Conservation (phyloP, 139 green algal species). For the Coccomyxa sp. region DNA sequence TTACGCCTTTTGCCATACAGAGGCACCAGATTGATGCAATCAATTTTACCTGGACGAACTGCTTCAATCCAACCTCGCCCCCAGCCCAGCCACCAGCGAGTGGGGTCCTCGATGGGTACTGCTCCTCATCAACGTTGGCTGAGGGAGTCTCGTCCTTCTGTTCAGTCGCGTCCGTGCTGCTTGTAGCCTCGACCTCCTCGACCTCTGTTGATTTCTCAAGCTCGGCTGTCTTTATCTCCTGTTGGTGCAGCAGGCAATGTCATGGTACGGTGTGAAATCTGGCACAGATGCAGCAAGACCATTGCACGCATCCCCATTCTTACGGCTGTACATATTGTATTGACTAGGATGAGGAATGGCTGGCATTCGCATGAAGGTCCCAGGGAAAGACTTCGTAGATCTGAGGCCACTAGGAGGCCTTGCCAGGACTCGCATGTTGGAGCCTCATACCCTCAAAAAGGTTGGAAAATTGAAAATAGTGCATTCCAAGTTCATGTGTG, state of each 20-base stretch:
- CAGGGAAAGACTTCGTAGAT: too few relatives aligned
- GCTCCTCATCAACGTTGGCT: background rate
- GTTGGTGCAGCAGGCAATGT: background rate
- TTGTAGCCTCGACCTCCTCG: background rate
- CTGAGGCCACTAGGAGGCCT: too few relatives aligned
- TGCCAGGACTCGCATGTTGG: too few relatives aligned
- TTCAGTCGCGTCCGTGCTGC: background rate
- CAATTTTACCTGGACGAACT: conserved; percentile 19
- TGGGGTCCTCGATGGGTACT: conserved; percentile 9
- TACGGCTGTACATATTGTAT: background rate
- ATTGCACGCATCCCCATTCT: background rate
- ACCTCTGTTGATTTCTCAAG: background rate
- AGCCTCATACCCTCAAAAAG: too few relatives aligned
- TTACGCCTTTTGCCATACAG: background rate
- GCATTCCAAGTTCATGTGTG: too few relatives aligned
- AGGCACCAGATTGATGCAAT: too few relatives aligned
- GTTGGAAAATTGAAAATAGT: too few relatives aligned
- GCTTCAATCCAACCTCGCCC: conserved; percentile 24
- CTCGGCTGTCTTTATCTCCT: background rate
- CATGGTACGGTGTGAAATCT: background rate
- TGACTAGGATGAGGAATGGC: background rate
- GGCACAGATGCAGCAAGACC: background rate
- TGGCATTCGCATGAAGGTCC: too few relatives aligned
- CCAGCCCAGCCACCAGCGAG: conserved; percentile 29
- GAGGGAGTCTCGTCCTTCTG: background rate